Conservation (phyloP, 192 early-diverging fungal species). For the Backusella macrospora region DNA sequence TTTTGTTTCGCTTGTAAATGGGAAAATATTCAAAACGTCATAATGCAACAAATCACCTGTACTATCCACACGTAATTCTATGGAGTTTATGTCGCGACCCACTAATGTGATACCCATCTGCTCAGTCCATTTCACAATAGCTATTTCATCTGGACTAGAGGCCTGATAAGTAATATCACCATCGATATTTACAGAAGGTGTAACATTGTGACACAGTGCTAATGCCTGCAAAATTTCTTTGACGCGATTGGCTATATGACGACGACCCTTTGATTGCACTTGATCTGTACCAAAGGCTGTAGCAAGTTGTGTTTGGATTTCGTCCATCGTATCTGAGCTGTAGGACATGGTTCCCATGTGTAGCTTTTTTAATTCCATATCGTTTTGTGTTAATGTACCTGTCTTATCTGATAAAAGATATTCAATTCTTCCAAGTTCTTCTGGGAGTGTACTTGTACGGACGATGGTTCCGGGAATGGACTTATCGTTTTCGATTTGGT, state of each 20-base stretch:
- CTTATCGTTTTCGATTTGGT: constrained; percentile 85
- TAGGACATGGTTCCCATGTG: constrained; percentile 98
- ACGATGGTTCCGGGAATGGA: constrained; percentile 89
- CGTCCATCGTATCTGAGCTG: constrained; percentile 88
- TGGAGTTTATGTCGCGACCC: constrained; percentile 71
- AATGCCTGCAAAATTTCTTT: constrained; percentile 88
- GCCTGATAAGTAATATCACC: constrained; percentile 86
- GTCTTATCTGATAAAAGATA: constrained; percentile 96
- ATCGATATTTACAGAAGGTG: constrained; percentile 64
- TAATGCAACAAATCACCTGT: constrained; percentile 64
- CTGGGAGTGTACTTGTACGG: constrained; percentile 92
- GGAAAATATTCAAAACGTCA: constrained; percentile 88
- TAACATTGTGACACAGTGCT: constrained; percentile 92
- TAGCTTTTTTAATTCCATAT: constrained; percentile 95
- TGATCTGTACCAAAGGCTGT: constrained; percentile 48
- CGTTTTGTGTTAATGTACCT: constrained; percentile 95
- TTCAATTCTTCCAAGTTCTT: constrained; percentile 93
- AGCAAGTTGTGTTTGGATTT: constrained; percentile 73
- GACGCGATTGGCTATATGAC: constrained; percentile 83
- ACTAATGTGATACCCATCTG: constrained; percentile 81
- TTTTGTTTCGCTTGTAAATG: constrained; percentile 96
- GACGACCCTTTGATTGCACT: constrained; percentile 56
- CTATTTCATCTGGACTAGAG: constrained; percentile 96
- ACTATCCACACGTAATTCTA: constrained; percentile 63
- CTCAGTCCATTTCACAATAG: constrained; percentile 92